phyloP scores from a whole-genome alignment of 164 flowering plant species.

The Magnolia sinica region DNA sequence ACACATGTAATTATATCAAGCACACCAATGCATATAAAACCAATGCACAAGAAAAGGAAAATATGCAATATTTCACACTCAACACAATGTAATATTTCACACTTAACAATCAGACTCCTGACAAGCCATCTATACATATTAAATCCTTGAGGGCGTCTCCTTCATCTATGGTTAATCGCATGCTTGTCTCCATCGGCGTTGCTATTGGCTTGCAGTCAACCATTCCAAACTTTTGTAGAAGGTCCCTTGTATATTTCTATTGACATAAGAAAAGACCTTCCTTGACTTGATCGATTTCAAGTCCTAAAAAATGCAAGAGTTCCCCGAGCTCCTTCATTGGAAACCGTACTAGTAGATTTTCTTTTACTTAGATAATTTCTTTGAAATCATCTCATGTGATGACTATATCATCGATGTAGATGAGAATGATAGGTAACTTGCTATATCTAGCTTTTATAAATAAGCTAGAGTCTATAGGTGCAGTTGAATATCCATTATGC shows the following conservation, averaged over 20 bases:
- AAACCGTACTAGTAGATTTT: not conserved
- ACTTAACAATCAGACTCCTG: not conserved
- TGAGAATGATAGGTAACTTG: not conserved
- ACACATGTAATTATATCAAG: no score
- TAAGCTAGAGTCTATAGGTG: constrained; percentile 3
- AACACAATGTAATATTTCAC: no score
- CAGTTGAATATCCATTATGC: constrained; percentile 2
- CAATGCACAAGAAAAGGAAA: no score
- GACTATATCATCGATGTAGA: no score
- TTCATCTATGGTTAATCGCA: not conserved
- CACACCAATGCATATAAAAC: no score
- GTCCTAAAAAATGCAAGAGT: constrained; percentile 1
- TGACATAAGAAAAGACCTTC: constrained; percentile 3
- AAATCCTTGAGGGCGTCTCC: not conserved
- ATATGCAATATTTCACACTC: no score
- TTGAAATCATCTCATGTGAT: no score
- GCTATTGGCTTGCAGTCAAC: not conserved
- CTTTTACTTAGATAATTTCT: not conserved
- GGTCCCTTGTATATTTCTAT: constrained; percentile 4
- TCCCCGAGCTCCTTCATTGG: constrained; percentile 3
- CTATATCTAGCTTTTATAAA: not conserved
- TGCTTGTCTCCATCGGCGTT: not conserved
- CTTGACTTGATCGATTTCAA: not conserved
- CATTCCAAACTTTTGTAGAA: not conserved
- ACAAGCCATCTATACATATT: not conserved